Conservation (phyloP, 1,139 yeast genomes). For the Kodamaea sp. region DNA sequence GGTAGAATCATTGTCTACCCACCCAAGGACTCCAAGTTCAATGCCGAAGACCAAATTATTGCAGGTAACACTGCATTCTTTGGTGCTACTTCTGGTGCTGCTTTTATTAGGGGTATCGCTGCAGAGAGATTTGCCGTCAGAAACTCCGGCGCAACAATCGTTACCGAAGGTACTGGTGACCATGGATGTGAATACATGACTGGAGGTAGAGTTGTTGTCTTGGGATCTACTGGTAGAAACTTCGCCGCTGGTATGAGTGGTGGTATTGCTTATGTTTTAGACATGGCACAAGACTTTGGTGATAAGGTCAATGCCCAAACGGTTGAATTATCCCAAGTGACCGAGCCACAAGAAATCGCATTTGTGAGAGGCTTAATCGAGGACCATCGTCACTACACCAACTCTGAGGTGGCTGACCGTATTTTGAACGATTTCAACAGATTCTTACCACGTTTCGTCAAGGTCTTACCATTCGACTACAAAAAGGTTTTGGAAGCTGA, state of each 20-base stretch:
- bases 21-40: conserved; percentile 77
- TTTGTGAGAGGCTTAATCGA: conserved; percentile 91
- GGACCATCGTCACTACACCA: conserved; percentile 94
- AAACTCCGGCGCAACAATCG: conserved; percentile 97
- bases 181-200: conserved; percentile 99
- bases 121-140: conserved; percentile 98
- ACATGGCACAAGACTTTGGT: conserved; percentile 89
- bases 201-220: conserved; percentile 94
- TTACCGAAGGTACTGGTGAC: conserved; percentile 96
- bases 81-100: conserved; percentile 96
- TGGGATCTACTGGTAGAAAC: conserved; percentile 90
- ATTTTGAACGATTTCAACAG: conserved; percentile 86
- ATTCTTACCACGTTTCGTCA: conserved; percentile 84
- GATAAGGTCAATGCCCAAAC: conserved; percentile 80
- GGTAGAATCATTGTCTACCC: conserved; percentile 93
- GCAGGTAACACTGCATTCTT: conserved; percentile 97
- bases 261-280: conserved; percentile 96
- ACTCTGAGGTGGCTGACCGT: conserved; percentile 84
- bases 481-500: conserved; percentile 85
- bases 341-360: conserved; percentile 92
- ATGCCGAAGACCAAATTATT: conserved; percentile 94
- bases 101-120: conserved; percentile 94
- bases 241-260: conserved; percentile 99
- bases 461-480: conserved; percentile 90
- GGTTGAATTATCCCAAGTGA: conserved; percentile 74